Evolutionary conservation across 108 stramenopile species (phyloP), one percentile per base, ranked within the genome.

Genomic region (Skeletonema costatum): DNA sequence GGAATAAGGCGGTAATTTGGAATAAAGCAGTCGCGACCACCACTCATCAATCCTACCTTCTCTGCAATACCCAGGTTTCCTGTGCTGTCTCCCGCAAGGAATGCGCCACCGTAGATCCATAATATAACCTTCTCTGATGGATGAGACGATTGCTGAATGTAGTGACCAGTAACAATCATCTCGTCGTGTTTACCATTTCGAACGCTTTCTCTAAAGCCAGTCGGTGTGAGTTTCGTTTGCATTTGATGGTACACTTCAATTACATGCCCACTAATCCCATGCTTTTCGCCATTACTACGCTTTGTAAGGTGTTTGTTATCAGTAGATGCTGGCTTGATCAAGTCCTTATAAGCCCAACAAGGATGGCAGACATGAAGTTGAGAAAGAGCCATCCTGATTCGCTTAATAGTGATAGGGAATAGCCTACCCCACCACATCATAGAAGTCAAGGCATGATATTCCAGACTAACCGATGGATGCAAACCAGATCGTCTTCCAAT

Each of bases 31-130:
- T 93, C 90, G 14, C 78, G 51, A 70, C 80, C 71, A 63, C 66
- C 75, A 53, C 74, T 70, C 53, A 80, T 39, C 75, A 84, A 61
- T 19, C 83, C 83, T 76, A 80, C 80, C 71, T 84, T 81, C 44
- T 84, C 80, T 21, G 83, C 79, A 64, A 66, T 73, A 11, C 82
- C 70, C 32, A 85, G 48, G 82, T 93, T 93, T 32, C 93, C 93
- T 42, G 75, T 66, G 30, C 70, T 75, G 69, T 92, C 89, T 50
- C 93, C 93, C 10, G 81, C 85, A 32, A 94, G 60, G 78, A 85
- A 94, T 38, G 93, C 93, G 13, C 93, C 93, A 46, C 93, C 93
- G 50, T 87, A 94, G 5, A 94, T 67, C 90, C 90, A 94, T 75
- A 90, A 88, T 11, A 94, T 77, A 8, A 90, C 79, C 60, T 87